These are phyloP conservation scores for Wickerhamomyces kurtzmanii DNA, from an alignment of 805 yeast species.

Conservation along the genomic window DNA sequence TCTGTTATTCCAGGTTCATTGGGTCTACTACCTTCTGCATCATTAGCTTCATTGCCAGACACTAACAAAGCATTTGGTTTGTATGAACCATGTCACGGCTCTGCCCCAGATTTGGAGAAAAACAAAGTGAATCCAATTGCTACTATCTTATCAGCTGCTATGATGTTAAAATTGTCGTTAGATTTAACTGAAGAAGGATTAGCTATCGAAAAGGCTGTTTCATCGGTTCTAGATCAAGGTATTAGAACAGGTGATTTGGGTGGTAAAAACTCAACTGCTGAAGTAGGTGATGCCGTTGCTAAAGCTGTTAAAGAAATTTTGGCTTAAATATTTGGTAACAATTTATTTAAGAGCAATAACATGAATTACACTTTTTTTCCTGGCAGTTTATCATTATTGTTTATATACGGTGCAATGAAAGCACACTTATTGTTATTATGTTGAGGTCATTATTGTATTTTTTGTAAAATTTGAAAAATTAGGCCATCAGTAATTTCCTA, in stretches of 20 bases:
- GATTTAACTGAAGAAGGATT: constrained; percentile 77
- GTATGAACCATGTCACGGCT: constrained; percentile 98
- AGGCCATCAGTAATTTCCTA: too few species aligned
- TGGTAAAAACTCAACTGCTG: constrained; percentile 74
- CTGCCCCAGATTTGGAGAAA: constrained; percentile 87
- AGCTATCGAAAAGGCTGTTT: constrained; percentile 84
- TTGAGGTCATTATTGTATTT: too few species aligned
- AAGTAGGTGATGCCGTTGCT: constrained; percentile 93
- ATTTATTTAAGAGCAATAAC: too few species aligned
- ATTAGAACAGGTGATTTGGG: constrained; percentile 88
- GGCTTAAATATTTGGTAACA: too few species aligned
- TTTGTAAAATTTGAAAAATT: too few species aligned
- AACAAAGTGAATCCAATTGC: constrained; percentile 95
- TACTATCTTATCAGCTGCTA: constrained; percentile 89
- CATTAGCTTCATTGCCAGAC: constrained; percentile 95
- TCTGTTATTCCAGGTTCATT: constrained; percentile 96
- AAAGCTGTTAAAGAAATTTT: constrained; percentile 54
- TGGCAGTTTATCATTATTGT: too few species aligned
- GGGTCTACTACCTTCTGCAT: constrained; percentile 90
- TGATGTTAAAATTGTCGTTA: constrained; percentile 92
- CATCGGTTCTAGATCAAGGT: constrained; percentile 69
- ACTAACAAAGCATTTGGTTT: constrained; percentile 90
- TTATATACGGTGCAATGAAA: too few species aligned
- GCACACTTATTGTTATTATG: too few species aligned
- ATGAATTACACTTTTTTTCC: too few species aligned